Evolutionary conservation across 495 filamentous ascomycete species (phyloP), one percentile per base, ranked within the genome.

Genomic region (Penicillium alfredii): DNA sequence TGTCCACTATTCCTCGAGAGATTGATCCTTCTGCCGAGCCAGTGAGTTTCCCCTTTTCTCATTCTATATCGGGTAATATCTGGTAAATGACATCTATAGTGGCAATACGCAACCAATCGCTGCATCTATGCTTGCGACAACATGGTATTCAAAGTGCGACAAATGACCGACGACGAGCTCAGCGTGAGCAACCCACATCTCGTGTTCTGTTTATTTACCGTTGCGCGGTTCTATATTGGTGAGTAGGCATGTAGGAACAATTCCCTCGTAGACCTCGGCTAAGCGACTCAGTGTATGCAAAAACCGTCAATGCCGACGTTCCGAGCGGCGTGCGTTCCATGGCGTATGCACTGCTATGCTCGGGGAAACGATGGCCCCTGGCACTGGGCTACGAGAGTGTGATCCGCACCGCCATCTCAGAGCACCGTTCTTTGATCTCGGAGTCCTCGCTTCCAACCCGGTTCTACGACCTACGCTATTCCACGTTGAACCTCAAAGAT

Each of bases 101-200:
- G 49, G 56, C 45, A 52, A 35, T 46, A 58, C 18, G 56, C 56
- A 12, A 60, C 45, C 8, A 49, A 55, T 22, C 51, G 56, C 14
- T 60, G 56, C 36, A 25, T 60, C 10, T 49, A 57, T 36, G 54
- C 56, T 8, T 51, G 55, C 33, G 56, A 58, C 16, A 42, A 48
- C 21, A 55, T 56, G 38, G 49, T 45, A 12, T 44, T 30, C 32
- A 35, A 42, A 8, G 30, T 60, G 7, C 36, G 48, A 2, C 42
- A 28, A 4, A 45, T 55, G 32, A 36, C 30, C 7, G 56, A 60
- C 16, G 48, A 40, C 14, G 35, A 60, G 16, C 44, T 60, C 9
- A 42, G 47, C 36, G 48, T 43, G n/a, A 53, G 53, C 32, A 56
- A 43, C 34, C 57, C 57, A 12, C 41, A 57, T 17, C 44, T 59